Base-by-base conservation (phyloP, 2,329 filamentous ascomycete genomes). In the Chaetomiaceae sp. region DNA sequence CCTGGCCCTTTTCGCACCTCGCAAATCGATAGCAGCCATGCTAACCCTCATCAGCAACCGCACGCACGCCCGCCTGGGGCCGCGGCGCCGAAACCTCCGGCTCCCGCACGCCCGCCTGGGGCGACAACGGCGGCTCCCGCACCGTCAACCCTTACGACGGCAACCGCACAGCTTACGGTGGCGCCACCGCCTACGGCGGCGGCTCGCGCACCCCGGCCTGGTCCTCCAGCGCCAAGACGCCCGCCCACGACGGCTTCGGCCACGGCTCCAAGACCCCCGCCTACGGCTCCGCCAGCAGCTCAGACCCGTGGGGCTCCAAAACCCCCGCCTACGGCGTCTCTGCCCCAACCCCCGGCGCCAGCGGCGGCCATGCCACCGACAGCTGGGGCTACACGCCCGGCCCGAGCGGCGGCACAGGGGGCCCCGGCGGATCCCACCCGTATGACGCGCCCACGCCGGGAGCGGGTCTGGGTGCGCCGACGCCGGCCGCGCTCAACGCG, bases 141-240 rank as follows among this genome's bases (percentile, higher is more conserved):
- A 84, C 80, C 11, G 77, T 79, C 51, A 83, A 84, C 60, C 83
- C 83, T 1, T 86, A 87, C 57, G 83, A 85, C 56, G 84, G 84
- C 49, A 84, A 70, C 62, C 81, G 83, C 39, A 90, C 88, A n/a
- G 80, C 87, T 2, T 94, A 95, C 58, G 88, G 84, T 35, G 58
- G 58, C 30, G 56, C 57, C 12, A 89, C 87, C 11, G 79, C 87
- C 1, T 94, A 94, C 58, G 88, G 88, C 58, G 88, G 88, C 18
- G 81, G 83, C 24, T 76, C 76, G 38, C 79, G 86, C 43, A 89
- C 84, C 1, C 85, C 85, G 7, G 84, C 84, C 5, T 90, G 86
- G 86, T 83, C 83, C 48, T 84, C 88, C 2, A 86, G 85, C 42
- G 80, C 83, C 44, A 84, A 85, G 63, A 91, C 86, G 1, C 71